These are phyloP conservation scores for Arabis hirsuta DNA, from an alignment of 345 rosid species.

Conservation along the genomic window DNA sequence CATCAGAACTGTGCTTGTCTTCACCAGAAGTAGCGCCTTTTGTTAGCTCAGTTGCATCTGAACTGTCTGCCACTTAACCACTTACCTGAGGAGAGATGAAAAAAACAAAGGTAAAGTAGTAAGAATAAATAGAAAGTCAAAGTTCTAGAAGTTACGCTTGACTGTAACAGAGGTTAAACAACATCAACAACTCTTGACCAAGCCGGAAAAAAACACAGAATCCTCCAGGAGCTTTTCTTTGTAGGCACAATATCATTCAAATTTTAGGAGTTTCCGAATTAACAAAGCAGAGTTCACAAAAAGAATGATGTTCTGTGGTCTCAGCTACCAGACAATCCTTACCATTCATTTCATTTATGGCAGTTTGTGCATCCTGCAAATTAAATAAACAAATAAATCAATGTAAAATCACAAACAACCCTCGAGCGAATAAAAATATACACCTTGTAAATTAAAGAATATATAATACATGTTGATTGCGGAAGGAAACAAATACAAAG, in stretches of 20 bases:
- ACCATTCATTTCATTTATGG: constrained; percentile 94
- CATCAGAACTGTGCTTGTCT: constrained; percentile 83
- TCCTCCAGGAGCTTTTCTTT: constrained; percentile 3
- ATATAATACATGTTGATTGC: constrained; percentile 73
- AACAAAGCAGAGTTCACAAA: constrained; percentile 7
- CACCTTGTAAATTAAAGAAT: not conserved
- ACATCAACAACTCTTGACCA: not conserved
- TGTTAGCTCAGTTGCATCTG: constrained; percentile 96
- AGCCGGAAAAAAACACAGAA: too few species aligned
- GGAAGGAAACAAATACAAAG: constrained; percentile 95
- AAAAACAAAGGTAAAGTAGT: constrained; percentile 20
- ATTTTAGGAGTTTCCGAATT: constrained; percentile 7
- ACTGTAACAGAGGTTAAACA: not conserved
- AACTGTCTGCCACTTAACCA: constrained; percentile 98
- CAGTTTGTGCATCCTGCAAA: constrained; percentile 94
- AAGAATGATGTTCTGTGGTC: not conserved
- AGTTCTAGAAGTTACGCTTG: not conserved
- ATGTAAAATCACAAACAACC: not conserved
- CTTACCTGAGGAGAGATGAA: constrained; percentile 58
- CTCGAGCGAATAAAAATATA: not conserved
- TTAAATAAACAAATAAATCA: too few species aligned
- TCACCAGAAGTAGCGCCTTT: constrained; percentile 86
- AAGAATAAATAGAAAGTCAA: too few species aligned
- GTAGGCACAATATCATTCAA: not conserved
- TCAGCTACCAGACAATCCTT: constrained; percentile 40